These are phyloP conservation scores for Tetrapisispora nanseiensis DNA, from an alignment of 805 yeast genomes.

Conservation along the genomic window DNA sequence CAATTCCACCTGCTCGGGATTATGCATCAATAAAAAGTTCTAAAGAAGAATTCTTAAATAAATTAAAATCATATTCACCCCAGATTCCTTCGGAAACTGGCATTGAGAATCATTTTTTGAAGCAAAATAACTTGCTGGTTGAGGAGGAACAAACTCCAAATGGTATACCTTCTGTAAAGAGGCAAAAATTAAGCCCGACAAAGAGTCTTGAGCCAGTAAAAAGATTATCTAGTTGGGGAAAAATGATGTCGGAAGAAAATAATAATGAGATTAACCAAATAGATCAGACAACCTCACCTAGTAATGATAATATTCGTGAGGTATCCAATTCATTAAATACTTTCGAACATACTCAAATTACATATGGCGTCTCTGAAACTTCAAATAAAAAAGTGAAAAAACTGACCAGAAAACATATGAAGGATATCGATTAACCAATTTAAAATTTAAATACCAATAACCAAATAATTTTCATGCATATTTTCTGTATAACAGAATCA, in stretches of 20 bases:
- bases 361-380: conserved; percentile 17
- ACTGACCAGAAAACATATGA: conserved; percentile 17
- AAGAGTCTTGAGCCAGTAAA: conserved; percentile 7
- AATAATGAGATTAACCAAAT: background rate
- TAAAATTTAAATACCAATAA: background rate
- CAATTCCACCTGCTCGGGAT: background rate
- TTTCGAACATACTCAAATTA: conserved; percentile 19
- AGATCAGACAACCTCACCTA: background rate
- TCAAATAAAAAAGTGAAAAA: conserved; percentile 6
- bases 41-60: conserved; percentile 1
- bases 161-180: background rate
- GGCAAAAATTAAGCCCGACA: conserved; percentile 2
- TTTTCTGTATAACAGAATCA: too few relatives aligned
- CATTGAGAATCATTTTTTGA: background rate
- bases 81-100: background rate
- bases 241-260: conserved; percentile 14
- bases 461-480: too few relatives aligned
- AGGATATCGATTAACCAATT: conserved; percentile 5
- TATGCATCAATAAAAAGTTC: background rate
- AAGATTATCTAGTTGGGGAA: conserved; percentile 25
- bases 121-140: background rate
- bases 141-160: background rate
- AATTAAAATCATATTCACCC: background rate
- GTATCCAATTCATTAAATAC: background rate
- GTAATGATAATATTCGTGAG: background rate